Conservation (phyloP, 768 basidiomycete species). For the Mycena chlorophos region DNA sequence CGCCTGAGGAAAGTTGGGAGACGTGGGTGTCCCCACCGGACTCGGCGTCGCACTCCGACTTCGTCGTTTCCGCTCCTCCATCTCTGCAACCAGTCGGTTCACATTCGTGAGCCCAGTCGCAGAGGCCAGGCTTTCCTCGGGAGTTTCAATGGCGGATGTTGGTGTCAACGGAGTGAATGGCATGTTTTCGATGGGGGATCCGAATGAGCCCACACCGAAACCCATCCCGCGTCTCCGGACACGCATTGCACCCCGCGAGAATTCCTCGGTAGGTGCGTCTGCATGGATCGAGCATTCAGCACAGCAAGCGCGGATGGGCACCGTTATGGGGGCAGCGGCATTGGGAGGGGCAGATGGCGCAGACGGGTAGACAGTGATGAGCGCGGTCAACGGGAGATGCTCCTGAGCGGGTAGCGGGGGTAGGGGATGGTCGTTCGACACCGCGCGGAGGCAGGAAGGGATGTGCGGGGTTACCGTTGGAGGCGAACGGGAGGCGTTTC, state of each 20-base stretch:
- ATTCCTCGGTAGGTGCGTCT: constrained; percentile 15
- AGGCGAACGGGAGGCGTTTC: constrained; percentile 19
- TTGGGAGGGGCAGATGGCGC: constrained; percentile 20
- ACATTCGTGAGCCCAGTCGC: constrained; percentile 18
- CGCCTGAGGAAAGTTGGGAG: not conserved
- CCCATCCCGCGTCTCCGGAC: constrained; percentile 11
- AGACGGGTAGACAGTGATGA: constrained; percentile 12
- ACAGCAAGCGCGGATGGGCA: constrained; percentile 76
- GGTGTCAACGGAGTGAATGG: not conserved
- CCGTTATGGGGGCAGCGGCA: constrained; percentile 43
- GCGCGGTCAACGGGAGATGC: constrained; percentile 21
- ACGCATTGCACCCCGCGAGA: constrained; percentile 18
- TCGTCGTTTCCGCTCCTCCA: constrained; percentile 8
- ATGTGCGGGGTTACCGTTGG: not conserved
- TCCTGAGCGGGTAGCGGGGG: constrained; percentile 19
- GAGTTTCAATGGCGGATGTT: not conserved
- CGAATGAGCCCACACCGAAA: not conserved
- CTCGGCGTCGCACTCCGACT: constrained; percentile 15
- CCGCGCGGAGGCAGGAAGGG: constrained; percentile 32
- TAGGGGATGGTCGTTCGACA: constrained; percentile 44
- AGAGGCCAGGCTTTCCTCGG: constrained; percentile 1
- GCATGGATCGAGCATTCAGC: constrained; percentile 45
- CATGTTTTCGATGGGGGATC: not conserved
- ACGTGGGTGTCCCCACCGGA: not conserved
- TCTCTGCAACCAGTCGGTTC: constrained; percentile 18